Conservation (phyloP, 2,329 filamentous ascomycete genomes). For the Neoascochyta sp. region DNA sequence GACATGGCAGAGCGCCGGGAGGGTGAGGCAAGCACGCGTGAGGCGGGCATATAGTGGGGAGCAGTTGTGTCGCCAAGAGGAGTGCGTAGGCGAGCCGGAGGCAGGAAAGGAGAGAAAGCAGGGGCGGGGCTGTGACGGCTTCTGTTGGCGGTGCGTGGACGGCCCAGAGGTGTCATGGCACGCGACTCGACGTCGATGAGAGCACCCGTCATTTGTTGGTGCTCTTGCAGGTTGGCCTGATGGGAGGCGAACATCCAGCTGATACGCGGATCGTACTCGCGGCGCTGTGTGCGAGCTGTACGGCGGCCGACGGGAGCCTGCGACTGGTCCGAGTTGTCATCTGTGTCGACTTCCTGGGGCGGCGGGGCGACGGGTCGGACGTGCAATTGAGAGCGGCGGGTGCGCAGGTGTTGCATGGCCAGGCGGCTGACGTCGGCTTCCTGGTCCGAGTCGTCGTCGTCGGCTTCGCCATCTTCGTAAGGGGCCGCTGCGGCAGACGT, state of each 20-base stretch:
- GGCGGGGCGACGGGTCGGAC: constrained; percentile 18
- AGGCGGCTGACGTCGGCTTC: constrained; percentile 38
- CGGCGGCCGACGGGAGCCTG: constrained; percentile 25
- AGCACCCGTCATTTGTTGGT: constrained; percentile 29
- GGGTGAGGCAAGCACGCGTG: constrained; percentile 30
- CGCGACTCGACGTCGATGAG: constrained; percentile 38
- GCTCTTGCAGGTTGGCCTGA: constrained; percentile 36
- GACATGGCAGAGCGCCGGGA: constrained; percentile 25
- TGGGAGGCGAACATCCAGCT: constrained; percentile 43
- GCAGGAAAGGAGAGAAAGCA: constrained; percentile 36
- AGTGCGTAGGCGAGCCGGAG: constrained; percentile 34
- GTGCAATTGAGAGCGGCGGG: constrained; percentile 32
- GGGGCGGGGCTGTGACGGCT: constrained; percentile 37
- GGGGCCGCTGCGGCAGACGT: constrained; percentile 32
- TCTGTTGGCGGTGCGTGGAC: constrained; percentile 39
- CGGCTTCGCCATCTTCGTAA: constrained; percentile 43
- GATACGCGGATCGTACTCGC: constrained; percentile 41
- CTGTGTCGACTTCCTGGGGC: constrained; percentile 33
- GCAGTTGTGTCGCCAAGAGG: constrained; percentile 33
- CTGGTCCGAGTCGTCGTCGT: constrained; percentile 43
- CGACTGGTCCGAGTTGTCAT: constrained; percentile 41
- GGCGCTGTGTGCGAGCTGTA: constrained; percentile 22
- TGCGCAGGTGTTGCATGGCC: constrained; percentile 34
- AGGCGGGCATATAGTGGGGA: constrained; percentile 17
- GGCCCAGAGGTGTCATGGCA: constrained; percentile 38